Base-by-base conservation (phyloP, 2,329 filamentous ascomycete genomes). In the Ophiostoma australiae region DNA sequence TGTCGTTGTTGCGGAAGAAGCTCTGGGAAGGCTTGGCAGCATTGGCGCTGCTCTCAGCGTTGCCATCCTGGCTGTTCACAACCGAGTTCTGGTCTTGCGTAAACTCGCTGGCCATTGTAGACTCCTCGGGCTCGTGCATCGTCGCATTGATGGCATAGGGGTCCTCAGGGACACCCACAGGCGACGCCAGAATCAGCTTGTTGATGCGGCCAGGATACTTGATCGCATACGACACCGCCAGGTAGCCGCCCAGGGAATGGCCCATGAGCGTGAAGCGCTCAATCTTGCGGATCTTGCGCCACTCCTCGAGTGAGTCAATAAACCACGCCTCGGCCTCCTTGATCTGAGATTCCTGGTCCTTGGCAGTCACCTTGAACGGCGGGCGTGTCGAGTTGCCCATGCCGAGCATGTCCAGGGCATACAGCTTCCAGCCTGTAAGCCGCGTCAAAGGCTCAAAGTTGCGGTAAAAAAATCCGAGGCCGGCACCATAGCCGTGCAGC, bases 391-490 rank as follows among this genome's bases (percentile, higher is more conserved):
- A 96, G 77, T 96, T 90, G 72, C 94, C 94, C 92, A 97, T 97
- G 72, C 94, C 94, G 20, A 97, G 85, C 85, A 98, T 88, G 77
- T 99, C 94, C n/a, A 99, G 83, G 0, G 94, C 93, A 78, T 95
- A 98, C 23, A 99, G 82, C 77, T 92, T 94, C 89, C 95, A 96
- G 37, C 94, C 93, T 37, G 86, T 84, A 0, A 89, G 82, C 23
- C 94, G 89, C 66, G 90, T 94, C 44, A 99, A 82, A 6, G 90
- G 89, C 80, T 99, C 95, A 73, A 97, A 97, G 79, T 99, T 99
- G 81, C 95, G 94, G 84, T 97, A 99, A 84, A 97, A 99, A 81
- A 99, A 98, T 31, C 94, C 95, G 0, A 99, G 85, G 0, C 95
- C 95, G 1, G 95, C 95, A 67, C 95, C 95, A 79, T 99, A 99